Evolutionary conservation across 345 rosid genomes (phyloP).

Genomic region (Clausena lansium): DNA sequence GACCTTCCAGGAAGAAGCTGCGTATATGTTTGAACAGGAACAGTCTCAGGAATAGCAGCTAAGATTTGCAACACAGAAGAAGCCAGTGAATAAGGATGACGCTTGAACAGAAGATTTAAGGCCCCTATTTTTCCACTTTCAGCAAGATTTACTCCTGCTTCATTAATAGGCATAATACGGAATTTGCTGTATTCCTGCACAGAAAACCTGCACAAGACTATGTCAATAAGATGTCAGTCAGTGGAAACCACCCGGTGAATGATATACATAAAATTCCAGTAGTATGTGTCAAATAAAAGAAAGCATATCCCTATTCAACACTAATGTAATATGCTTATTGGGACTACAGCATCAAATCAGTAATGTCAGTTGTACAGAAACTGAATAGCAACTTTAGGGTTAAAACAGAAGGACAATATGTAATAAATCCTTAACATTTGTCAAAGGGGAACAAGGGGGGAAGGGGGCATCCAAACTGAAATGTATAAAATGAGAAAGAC

Average conservation of each 20-base stretch:
- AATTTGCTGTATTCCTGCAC: constrained; percentile 84
- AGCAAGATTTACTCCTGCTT: constrained; percentile 74
- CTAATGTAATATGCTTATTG: not conserved
- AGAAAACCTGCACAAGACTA: constrained; percentile 70
- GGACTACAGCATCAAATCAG: constrained; percentile 1
- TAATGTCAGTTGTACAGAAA: not conserved
- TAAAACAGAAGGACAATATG: not conserved
- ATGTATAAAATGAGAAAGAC: not conserved
- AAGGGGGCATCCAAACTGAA: not conserved
- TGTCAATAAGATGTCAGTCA: constrained; percentile 44
- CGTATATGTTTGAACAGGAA: constrained; percentile 77
- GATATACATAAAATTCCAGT: not conserved
- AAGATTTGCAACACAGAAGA: constrained; percentile 62
- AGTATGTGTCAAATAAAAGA: not conserved
- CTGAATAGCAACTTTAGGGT: not conserved
- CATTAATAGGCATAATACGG: constrained; percentile 59
- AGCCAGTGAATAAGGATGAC: constrained; percentile 84
- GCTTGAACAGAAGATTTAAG: constrained; percentile 84
- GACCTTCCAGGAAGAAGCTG: constrained; percentile 92
- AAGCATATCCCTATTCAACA: not conserved
- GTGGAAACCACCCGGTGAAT: constrained; percentile 22
- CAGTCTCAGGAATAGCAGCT: constrained; percentile 88
- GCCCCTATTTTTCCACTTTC: constrained; percentile 97
- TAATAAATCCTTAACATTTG: not conserved
- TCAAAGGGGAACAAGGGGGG: not conserved